Base-by-base conservation (phyloP, 1,284 basidiomycete genomes). In the Irpex sp. region DNA sequence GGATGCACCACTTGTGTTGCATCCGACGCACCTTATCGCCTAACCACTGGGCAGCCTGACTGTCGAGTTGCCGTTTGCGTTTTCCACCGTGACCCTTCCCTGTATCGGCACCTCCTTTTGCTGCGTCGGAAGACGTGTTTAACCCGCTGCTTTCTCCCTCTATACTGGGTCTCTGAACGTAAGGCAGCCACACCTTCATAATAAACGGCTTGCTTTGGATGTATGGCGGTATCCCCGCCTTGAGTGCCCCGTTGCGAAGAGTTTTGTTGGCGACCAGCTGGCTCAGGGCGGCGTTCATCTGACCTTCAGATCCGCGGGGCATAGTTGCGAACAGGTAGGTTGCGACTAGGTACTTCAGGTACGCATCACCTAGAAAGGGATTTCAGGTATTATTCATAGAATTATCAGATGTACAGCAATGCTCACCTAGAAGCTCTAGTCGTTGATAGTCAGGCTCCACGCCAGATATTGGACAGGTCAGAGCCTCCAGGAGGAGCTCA, bases 401-500 rank as follows among this genome's bases (percentile, higher is more conserved):
- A 26, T 26, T 26, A 26, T 26, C 26, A 26, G 26, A 26, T 26
- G 26, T 26, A 26, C 26, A 9, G 31, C 19, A 11, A 1, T 33
- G 57, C 71, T 17, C 71, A 91, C 92, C 92, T 35, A 94, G 80
- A 59, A 93, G 78, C 71, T 94, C 92, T 43, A 93, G 76, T 43
- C 92, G 84, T 74, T 94, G 90, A 72, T 94, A 94, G 75, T 94
- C 82, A 64, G 81, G 80, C 65, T 89, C 90, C 46, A 82, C 79
- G 43, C 81, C 81, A 39, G 85, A 85, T 11, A 89, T 84, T 17
- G 88, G 87, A 0, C 90, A 77, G 63, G 85, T 86, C 43, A 93
- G 76, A 7, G 93, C 90, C 49, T 80, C 77, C 58, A 86, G 81
- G 57, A 94, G 77, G 21, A 85, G 77, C 19, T 81, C 73, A 67